Base-by-base conservation (phyloP, 495 filamentous ascomycete genomes). In the Aspergillus carlsbadensis region DNA sequence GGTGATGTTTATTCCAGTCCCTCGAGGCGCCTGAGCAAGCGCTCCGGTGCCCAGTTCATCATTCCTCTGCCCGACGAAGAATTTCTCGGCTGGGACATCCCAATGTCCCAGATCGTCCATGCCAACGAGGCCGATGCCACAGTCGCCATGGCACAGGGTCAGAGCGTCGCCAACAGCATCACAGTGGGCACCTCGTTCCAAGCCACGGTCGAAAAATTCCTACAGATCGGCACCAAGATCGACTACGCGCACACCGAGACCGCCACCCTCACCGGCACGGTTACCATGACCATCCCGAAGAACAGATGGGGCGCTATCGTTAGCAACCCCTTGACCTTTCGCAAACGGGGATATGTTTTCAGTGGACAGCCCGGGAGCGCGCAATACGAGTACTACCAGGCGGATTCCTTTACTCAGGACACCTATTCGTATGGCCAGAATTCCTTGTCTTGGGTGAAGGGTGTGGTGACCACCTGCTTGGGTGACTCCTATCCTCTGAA, bases 71-170 rank as follows among this genome's bases (percentile, higher is more conserved):
- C 58, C 10, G 58, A 61, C 22, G 31, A 34, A 15, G 58, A 61
- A 45, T 61, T 61, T 34, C 58, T 61, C 41, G 58, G 58, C 48
- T 61, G 58, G 58, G 58, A 61, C 34, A 53, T 57, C 22, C 24
- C 53, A 24, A 61, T 61, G 58, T 61, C 58, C 11, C 46, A 53
- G 47, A 34, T 61, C 34, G 36, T 43, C 3, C 58, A 61, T 33
- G 58, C 58, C 47, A 61, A 61, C 43, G 47, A 45, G 40, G 58
- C 58, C 41, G 53, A 48, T 21, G 58, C 54, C 24, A 61, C 53
- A 22, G 42, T 49, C 2, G 42, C 58, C 36, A 61, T 61, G 17
- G 35, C 42, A 5, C 6, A 42, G 1, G 58, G 58, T 10, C 48
- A 57, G 18, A 53, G 7, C 6, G 47, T 61, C 42, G 58, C 58